These are phyloP conservation scores for Mycena epipterygia DNA, from an alignment of 768 basidiomycete species.

Conservation along the genomic window DNA sequence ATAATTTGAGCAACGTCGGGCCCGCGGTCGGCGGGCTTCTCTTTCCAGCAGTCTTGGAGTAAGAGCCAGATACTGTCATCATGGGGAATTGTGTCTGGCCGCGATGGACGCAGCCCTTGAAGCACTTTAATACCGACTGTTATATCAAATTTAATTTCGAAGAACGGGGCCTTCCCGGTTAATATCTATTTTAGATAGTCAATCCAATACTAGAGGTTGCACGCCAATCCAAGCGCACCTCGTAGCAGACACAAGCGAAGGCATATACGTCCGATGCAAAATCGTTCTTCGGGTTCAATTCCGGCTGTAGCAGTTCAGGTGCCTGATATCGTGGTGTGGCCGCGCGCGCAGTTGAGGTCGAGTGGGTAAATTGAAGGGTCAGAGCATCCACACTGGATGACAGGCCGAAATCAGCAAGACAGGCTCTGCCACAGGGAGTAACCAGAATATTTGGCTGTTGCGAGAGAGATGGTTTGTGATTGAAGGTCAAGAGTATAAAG, in stretches of 20 bases:
- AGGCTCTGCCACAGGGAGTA: slow-evolving; percentile 33
- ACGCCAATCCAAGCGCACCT: slow-evolving; percentile 4
- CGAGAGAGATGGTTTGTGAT: too few species aligned
- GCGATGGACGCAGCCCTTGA: slow-evolving; percentile 11
- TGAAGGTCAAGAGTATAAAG: too few species aligned
- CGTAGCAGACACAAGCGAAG: slow-evolving; percentile 30
- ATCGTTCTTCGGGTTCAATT: background rate
- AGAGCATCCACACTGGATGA: slow-evolving; percentile 27
- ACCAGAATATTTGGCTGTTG: slow-evolving; percentile 34
- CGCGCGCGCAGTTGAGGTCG: slow-evolving; percentile 16
- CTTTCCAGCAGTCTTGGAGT: slow-evolving; percentile 25
- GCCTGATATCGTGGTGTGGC: slow-evolving; percentile 30
- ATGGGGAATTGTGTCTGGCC: slow-evolving; percentile 3
- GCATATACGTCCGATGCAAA: slow-evolving; percentile 30
- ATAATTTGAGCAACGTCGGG: slow-evolving; percentile 19
- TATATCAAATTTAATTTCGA: slow-evolving; percentile 5
- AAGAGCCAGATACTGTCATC: slow-evolving; percentile 31
- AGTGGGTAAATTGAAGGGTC: slow-evolving; percentile 26
- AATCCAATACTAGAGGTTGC: too few species aligned
- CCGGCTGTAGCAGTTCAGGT: slow-evolving; percentile 10
- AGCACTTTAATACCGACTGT: slow-evolving; percentile 6
- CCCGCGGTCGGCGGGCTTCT: slow-evolving; percentile 1
- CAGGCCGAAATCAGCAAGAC: slow-evolving; percentile 35
- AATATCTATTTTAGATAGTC: slow-evolving; percentile 15
- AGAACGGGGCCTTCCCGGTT: slow-evolving; percentile 24